phyloP scores from a whole-genome alignment of 176 grass and related monocot genomes.

The Eragrostis curvula region DNA sequence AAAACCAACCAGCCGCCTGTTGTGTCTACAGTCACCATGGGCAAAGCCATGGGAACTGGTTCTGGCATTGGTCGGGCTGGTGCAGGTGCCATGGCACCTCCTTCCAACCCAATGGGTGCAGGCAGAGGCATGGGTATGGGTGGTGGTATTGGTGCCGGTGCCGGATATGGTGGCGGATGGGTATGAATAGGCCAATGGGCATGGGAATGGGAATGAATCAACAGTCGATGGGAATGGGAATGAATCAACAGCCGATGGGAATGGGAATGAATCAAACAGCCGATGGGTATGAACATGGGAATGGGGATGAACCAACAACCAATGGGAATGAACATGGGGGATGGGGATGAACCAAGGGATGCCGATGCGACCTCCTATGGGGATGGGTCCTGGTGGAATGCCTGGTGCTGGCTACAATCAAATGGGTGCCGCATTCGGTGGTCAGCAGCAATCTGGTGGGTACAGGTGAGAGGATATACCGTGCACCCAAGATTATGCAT shows the following conservation, averaged over 20 bases:
- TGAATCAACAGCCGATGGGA: slow-evolving; percentile 45
- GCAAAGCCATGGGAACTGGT: slow-evolving; percentile 95
- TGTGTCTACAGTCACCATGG: slow-evolving; percentile 81
- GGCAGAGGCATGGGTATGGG: slow-evolving; percentile 59
- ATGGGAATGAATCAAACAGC: slow-evolving; percentile 57
- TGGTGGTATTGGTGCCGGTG: slow-evolving; percentile 37
- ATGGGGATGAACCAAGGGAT: slow-evolving; percentile 76
- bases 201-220: slow-evolving; percentile 62
- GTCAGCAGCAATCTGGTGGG: slow-evolving; percentile 81
- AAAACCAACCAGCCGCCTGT: slow-evolving; percentile 63
- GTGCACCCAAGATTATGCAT: neutral
- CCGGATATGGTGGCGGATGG: slow-evolving; percentile 57
- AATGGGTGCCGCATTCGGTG: slow-evolving; percentile 71
- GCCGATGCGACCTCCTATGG: slow-evolving; percentile 66
- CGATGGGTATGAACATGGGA: slow-evolving; percentile 51
- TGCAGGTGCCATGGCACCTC: slow-evolving; percentile 50
- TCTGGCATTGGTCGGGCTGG: slow-evolving; percentile 73
- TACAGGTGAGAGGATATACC: slow-evolving; percentile 66
- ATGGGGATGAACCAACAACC: slow-evolving; percentile 63
- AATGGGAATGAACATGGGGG: slow-evolving; percentile 60
- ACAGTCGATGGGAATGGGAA: slow-evolving; percentile 9
- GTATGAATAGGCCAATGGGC: slow-evolving; percentile 67
- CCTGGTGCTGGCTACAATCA: slow-evolving; percentile 78
- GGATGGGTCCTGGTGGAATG: slow-evolving; percentile 66
- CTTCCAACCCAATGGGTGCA: slow-evolving; percentile 70